Evolutionary conservation across 257 asterid species (phyloP), one percentile per base, ranked within the genome.

Genomic region (Cynanchum wilfordii): DNA sequence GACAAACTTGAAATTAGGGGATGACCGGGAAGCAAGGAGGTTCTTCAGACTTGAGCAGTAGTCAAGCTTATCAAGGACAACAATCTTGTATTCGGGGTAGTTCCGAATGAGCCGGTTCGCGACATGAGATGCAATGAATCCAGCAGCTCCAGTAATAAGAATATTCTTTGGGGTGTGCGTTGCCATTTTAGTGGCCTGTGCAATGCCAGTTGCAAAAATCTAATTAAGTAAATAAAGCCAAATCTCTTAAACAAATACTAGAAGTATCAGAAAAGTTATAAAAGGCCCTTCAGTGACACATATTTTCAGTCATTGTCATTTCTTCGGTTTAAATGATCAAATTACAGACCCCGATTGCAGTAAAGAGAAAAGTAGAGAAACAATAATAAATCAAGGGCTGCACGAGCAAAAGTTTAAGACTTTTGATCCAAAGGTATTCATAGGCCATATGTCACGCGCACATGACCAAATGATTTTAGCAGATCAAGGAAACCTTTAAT

Each of bases 141-240:
- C 98, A 30, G 98, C 98, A 7, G 98, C 98, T 70, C 98, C 98
- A n/a, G 98, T 93, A 54, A 93, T 89, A 75, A 93, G 96, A 87
- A 93, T 93, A 73, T 93, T 93, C 91, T 91, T 89, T 20, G 98
- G 97, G 56, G 85, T 85, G 71, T 79, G 87, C 1, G 90, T 70
- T 60, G 96, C 75, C 98, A 93, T 93, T 19, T 66, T 81, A 42
- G 22, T 59, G 22, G 70, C 67, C 58, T 77, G 90, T 86, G 73
- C 79, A 79, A 65, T 33, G 62, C 58, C 81, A 60, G 60, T 47
- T 38, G 42, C 47, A 63, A 40, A 69, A 60, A 56, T 27, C 27
- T 63, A 33, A 22, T 77, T 36, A 55, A 40, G 38, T 13, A 65
- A 47, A 64, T 27, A 57, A 71, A 42, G 6, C 15, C 51, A 55